Percentiles rank a stretch among this genome's conserved stretches.
Evolutionary conservation across 139 green algal genomes (phyloP).

Genomic region (Diplosphaera chodatii): DNA sequence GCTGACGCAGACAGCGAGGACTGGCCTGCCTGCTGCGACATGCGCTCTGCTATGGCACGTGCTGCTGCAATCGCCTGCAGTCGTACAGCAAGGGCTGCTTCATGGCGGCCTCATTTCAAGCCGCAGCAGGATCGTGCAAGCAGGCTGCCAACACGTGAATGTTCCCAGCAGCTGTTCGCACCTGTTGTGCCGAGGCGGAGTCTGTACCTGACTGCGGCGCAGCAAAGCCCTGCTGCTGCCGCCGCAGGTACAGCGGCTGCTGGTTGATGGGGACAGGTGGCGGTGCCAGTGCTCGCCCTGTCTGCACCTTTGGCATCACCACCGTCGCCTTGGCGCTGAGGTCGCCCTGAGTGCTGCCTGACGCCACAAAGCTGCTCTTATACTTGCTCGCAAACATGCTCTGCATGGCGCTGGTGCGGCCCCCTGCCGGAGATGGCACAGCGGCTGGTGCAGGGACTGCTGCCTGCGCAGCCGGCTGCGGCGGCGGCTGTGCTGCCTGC

Average conservation of each 20-base stretch:
- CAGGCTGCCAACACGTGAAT: no score
- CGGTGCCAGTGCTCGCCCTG: slow-evolving; percentile 14
- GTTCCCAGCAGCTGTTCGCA: no score
- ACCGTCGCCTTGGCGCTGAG: slow-evolving; percentile 40
- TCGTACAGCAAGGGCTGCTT: no score
- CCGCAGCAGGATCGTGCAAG: no score
- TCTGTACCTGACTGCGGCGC: background rate
- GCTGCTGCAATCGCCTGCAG: slow-evolving; percentile 11
- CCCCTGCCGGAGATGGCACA: background rate
- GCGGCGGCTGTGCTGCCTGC: background rate
- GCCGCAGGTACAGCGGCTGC: slow-evolving; percentile 53
- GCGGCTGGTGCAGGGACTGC: slow-evolving; percentile 2
- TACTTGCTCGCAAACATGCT: slow-evolving; percentile 30
- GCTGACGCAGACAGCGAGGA: background rate
- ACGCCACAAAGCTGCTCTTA: slow-evolving; percentile 57
- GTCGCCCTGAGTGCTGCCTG: slow-evolving; percentile 45
- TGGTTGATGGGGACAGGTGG: slow-evolving; percentile 54
- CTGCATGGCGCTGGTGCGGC: slow-evolving; percentile 19
- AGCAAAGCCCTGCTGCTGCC: slow-evolving; percentile 12
- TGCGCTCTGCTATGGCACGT: slow-evolving; percentile 3
- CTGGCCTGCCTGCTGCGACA: background rate
- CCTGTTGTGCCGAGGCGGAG: slow-evolving; percentile 12
- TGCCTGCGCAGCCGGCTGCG: slow-evolving; percentile 7
- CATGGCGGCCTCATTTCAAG: no score
- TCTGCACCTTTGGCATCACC: slow-evolving; percentile 45